Evolutionary conservation across 495 filamentous ascomycete species (phyloP).

Genomic region (Friedmanniomyces simplex): DNA sequence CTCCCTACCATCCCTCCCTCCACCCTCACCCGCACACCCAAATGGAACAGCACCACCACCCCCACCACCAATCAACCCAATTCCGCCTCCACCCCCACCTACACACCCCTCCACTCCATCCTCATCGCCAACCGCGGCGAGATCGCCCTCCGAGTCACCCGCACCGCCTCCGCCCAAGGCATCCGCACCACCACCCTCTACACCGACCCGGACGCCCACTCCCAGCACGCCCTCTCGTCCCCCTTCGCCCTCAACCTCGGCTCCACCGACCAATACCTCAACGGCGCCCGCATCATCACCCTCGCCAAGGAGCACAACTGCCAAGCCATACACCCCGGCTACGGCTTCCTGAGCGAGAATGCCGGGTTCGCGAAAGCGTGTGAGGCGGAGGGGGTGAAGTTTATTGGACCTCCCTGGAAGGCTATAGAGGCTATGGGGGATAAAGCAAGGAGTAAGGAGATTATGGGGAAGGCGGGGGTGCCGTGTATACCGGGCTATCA

Average conservation of each 20-base stretch:
- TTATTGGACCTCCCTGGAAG: conserved; percentile 84
- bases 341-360: conserved; percentile 94
- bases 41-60: conserved; percentile 12
- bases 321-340: conserved; percentile 86
- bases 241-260: conserved; percentile 76
- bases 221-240: conserved; percentile 81
- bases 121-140: conserved; percentile 95
- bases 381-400: conserved; percentile 80
- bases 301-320: conserved; percentile 78
- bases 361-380: conserved; percentile 80
- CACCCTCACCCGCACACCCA: neutral
- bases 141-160: conserved; percentile 84
- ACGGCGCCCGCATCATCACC: conserved; percentile 82
- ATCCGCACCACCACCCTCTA: conserved; percentile 92
- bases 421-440: conserved; percentile 98
- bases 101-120: conserved; percentile 50
- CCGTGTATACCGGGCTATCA: conserved; percentile 97
- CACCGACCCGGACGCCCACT: conserved; percentile 76
- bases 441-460: conserved; percentile 84
- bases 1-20: neutral
- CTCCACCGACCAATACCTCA: conserved; percentile 71
- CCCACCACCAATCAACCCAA: neutral
- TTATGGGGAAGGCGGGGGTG: conserved; percentile 87
- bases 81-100: neutral
- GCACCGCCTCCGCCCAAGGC: conserved; percentile 75